Evolutionary conservation across 1,284 basidiomycete genomes (phyloP).

Genomic region (Microbotryum intermedium): DNA sequence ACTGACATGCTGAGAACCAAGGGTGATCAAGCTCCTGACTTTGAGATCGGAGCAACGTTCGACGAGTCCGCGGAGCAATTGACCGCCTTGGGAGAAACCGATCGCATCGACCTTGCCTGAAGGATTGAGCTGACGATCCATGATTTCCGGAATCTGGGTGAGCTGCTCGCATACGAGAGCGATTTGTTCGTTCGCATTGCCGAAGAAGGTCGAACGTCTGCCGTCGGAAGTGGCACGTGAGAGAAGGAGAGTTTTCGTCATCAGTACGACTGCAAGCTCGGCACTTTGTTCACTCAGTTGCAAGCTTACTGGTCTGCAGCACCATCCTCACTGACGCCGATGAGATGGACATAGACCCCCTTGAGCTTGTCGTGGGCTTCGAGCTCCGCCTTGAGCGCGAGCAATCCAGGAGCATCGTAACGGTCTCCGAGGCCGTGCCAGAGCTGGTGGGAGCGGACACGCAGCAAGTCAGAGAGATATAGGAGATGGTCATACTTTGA

Average conservation of each 20-base stretch:
- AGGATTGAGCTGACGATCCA: constrained; percentile 1
- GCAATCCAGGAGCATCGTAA: constrained; percentile 42
- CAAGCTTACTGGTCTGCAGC: constrained; percentile 66
- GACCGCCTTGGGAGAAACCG: constrained; percentile 90
- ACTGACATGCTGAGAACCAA: constrained; percentile 39
- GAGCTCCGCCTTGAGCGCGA: constrained; percentile 20
- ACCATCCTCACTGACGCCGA: constrained; percentile 60
- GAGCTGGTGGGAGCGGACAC: constrained; percentile 40
- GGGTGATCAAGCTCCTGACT: constrained; percentile 75
- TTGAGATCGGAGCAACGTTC: constrained; percentile 64
- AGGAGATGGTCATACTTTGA: neutral
- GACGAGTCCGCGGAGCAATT: constrained; percentile 82
- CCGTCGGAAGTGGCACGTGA: neutral
- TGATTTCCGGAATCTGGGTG: constrained; percentile 57
- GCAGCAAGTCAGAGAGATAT: too few relatives aligned
- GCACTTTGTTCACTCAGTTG: constrained; percentile 51
- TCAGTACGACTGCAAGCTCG: constrained; percentile 37
- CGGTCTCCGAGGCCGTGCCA: constrained; percentile 88
- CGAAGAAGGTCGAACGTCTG: constrained; percentile 54
- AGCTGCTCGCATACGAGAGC: constrained; percentile 60
- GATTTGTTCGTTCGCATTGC: constrained; percentile 67
- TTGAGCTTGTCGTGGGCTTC: constrained; percentile 57
- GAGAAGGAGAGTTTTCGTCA: neutral
- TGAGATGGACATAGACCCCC: constrained; percentile 75
- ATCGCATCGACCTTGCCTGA: constrained; percentile 63